Conservation (phyloP, 257 asterid species). For the Jasminum sambac region DNA sequence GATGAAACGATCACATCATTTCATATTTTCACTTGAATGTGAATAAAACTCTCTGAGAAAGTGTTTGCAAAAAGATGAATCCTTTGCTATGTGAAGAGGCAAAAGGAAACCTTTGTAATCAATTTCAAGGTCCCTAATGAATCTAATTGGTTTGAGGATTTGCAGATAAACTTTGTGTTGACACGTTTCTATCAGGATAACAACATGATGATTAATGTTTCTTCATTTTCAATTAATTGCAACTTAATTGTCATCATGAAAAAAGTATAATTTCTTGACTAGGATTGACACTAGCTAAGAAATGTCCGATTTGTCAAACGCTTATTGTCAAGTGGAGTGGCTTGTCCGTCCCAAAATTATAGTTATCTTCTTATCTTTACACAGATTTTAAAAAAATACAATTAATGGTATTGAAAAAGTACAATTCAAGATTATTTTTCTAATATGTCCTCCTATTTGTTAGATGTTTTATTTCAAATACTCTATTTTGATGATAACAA, state of each 20-base stretch:
- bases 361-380: too few species aligned
- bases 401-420: too few species aligned
- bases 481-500: too few species aligned
- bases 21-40: neutral
- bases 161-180: constrained; percentile 24
- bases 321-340: constrained; percentile 14
- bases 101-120: constrained; percentile 6
- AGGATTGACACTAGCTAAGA: neutral
- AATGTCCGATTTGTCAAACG: constrained; percentile 26
- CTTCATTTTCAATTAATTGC: constrained; percentile 13
- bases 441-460: too few species aligned
- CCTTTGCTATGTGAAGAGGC: constrained; percentile 1
- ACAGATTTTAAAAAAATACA: too few species aligned
- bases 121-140: constrained; percentile 9
- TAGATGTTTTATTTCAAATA: too few species aligned
- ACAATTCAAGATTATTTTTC: too few species aligned
- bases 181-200: constrained; percentile 33
- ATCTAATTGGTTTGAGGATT: constrained; percentile 6
- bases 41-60: constrained; percentile 18
- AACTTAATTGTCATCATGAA: constrained; percentile 14
- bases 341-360: too few species aligned
- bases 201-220: constrained; percentile 20
- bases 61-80: constrained; percentile 5
- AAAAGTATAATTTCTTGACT: constrained; percentile 5
- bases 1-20: neutral